Evolutionary conservation across 441 rosid species (phyloP), one percentile per base, ranked within the genome.

Genomic region (Eutrema salsugineum): DNA sequence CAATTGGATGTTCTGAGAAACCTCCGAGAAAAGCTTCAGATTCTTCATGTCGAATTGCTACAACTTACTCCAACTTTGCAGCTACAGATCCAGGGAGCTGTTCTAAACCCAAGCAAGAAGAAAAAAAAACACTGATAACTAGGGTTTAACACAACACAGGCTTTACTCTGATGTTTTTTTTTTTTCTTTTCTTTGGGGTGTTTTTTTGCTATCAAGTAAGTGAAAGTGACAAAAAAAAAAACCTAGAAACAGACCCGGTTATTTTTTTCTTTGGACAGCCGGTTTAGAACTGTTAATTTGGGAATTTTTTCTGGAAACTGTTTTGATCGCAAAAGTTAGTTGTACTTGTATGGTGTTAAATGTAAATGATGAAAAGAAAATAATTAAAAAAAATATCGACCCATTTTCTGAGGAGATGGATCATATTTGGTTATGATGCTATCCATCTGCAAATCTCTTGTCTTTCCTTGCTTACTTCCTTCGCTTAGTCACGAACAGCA

Each of bases 11-110:
- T 78, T 81, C 79, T 83, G 81, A 66, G 88, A 62, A 43, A 84
- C 69, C 83, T 89, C 93, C 0, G 88, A 80, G 63, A 77, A 81
- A 14, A 91, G 92, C 86, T 90, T 87, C 77, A 91, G 77, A 68
- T 94, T 92, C 43, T 91, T 89, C 99, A 92, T 91, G 60, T 8
- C 16, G 64, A 72, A 48, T 72, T 64, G 47, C 58, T 9, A 6
- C 42, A 14, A 20, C 20, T 20, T 32, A 4, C 1, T 38, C 47
- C 15, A 68, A 38, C 46, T 38, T 15, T 3, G 70, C 46, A 68
- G 64, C 60, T 47, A 46, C 15, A 54, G 58, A 68, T 39, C 66
- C 65, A 65, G 58, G 40, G 39, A 50, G 48, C 27, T 22, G 58
- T 68, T 46, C 58, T 22, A 49, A 72, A 50, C 44, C 77, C 56